Conservation (phyloP, 352 stramenopile genomes). For the Peronospora tabacina region DNA sequence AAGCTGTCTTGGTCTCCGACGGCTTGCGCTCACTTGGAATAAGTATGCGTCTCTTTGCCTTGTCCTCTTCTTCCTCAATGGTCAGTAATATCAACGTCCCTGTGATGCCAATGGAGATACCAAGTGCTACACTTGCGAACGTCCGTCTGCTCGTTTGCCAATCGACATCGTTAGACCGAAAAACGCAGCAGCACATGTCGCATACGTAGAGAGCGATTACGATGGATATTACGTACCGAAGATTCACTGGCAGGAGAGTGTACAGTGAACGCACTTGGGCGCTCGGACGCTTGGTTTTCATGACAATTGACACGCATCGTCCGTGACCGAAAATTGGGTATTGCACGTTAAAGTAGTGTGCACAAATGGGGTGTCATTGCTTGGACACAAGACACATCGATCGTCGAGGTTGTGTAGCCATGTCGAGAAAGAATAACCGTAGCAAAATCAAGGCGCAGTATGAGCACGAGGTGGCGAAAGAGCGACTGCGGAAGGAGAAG, state of each 20-base stretch:
- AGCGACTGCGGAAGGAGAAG: slow-evolving; percentile 65
- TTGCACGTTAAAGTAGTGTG: background rate
- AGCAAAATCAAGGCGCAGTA: slow-evolving; percentile 77
- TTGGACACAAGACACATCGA: slow-evolving; percentile 1
- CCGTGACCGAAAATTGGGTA: background rate
- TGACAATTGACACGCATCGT: slow-evolving; percentile 6
- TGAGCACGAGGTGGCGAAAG: slow-evolving; percentile 67
- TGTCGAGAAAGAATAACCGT: slow-evolving; percentile 80
- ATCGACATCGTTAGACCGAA: slow-evolving; percentile 7
- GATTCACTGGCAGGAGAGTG: slow-evolving; percentile 24
- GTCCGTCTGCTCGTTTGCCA: slow-evolving; percentile 29
- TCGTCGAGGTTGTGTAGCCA: slow-evolving; percentile 11
- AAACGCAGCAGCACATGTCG: background rate
- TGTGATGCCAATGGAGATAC: slow-evolving; percentile 43
- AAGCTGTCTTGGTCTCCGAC: slow-evolving; percentile 13
- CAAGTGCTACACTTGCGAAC: slow-evolving; percentile 38
- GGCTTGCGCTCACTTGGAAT: slow-evolving; percentile 12
- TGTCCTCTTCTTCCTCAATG: slow-evolving; percentile 19
- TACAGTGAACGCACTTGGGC: slow-evolving; percentile 22
- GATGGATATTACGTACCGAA: slow-evolving; percentile 22
- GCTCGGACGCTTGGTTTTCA: slow-evolving; percentile 25
- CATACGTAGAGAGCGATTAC: background rate
- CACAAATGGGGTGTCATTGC: slow-evolving; percentile 5
- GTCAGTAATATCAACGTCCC: slow-evolving; percentile 38
- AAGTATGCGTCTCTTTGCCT: slow-evolving; percentile 2